phyloP scores from a whole-genome alignment of 306 rosid species.

The Dalbergia oliveri region DNA sequence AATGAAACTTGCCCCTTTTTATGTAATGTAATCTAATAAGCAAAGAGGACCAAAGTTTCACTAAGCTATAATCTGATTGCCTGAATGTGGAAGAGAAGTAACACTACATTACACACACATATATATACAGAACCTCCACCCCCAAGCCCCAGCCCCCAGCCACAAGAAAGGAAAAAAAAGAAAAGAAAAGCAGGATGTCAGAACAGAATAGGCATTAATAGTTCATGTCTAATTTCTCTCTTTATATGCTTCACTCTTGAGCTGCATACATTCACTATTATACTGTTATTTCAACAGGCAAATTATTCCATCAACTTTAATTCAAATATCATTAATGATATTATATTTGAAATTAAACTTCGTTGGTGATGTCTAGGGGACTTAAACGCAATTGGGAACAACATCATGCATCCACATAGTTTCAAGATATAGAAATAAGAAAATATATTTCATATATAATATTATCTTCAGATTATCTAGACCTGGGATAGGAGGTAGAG shows the following conservation, averaged over 20 bases:
- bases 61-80: slow-evolving; percentile 26
- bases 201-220: background rate
- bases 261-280: slow-evolving; percentile 21
- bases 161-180: background rate
- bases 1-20: slow-evolving; percentile 24
- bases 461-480: slow-evolving; percentile 28
- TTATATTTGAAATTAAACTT: slow-evolving; percentile 38
- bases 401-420: slow-evolving; percentile 23
- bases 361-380: background rate
- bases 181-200: too few species aligned
- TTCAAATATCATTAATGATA: slow-evolving; percentile 30
- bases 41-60: slow-evolving; percentile 19
- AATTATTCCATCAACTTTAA: slow-evolving; percentile 31
- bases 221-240: slow-evolving; percentile 24
- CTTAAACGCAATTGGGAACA: slow-evolving; percentile 23
- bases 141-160: background rate
- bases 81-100: slow-evolving; percentile 22
- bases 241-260: background rate
- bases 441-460: slow-evolving; percentile 10
- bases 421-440: slow-evolving; percentile 25
- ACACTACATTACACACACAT: background rate
- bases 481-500: slow-evolving; percentile 95
- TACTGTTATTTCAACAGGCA: slow-evolving; percentile 33
- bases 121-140: background rate
- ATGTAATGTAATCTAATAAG: slow-evolving; percentile 37